Conservation (phyloP, 1,139 yeast genomes). For the Pichia sp. region DNA sequence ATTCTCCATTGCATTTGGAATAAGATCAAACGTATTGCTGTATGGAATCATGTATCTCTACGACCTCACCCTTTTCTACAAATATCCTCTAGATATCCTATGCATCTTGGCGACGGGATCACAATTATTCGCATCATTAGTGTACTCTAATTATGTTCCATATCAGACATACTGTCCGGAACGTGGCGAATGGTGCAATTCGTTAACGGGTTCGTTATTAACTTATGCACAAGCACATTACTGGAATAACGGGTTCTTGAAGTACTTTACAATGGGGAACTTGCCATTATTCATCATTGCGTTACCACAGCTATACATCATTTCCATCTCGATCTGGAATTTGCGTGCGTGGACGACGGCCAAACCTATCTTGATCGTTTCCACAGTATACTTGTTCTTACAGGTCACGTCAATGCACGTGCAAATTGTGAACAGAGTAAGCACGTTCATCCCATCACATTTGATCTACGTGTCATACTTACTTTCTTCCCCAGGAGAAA, state of each 20-base stretch:
- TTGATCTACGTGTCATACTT: constrained; percentile 60
- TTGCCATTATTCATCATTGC: constrained; percentile 84
- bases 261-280: constrained; percentile 79
- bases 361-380: constrained; percentile 32
- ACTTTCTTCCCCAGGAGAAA: not conserved
- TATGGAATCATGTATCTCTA: constrained; percentile 66
- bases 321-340: constrained; percentile 27
- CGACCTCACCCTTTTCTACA: constrained; percentile 40
- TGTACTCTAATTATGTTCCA: constrained; percentile 50
- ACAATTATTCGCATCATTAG: constrained; percentile 46
- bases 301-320: constrained; percentile 55
- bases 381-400: constrained; percentile 44
- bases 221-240: constrained; percentile 75
- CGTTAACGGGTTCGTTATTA: constrained; percentile 51
- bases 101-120: constrained; percentile 46
- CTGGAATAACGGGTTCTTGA: constrained; percentile 82
- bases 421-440: constrained; percentile 80
- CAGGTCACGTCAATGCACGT: constrained; percentile 61
- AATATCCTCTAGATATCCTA: constrained; percentile 1
- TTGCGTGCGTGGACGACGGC: constrained; percentile 15
- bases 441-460: constrained; percentile 71
- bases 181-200: constrained; percentile 76
- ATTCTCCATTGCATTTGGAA: constrained; percentile 55
- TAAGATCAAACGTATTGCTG: constrained; percentile 75
- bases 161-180: constrained; percentile 63